Base-by-base conservation (phyloP, 1,284 basidiomycete genomes). In the Naganishia albida region DNA sequence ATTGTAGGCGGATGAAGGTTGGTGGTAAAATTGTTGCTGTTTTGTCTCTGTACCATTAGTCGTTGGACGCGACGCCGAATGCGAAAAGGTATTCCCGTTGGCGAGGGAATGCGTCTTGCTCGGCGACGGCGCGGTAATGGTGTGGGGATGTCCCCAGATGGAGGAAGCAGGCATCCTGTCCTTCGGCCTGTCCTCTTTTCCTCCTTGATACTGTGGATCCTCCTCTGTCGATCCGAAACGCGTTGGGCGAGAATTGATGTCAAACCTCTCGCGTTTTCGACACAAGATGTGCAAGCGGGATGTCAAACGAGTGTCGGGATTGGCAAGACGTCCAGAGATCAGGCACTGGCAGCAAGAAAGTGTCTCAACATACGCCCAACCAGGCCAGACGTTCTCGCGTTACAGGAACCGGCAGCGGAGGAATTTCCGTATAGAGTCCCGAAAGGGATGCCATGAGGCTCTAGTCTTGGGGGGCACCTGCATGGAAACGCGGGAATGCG, bases 61-160 rank as follows among this genome's bases (percentile, higher is more conserved):
- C 8, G 54, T 56, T n/a, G 54, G 39, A 39, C 30, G 46, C 39
- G 57, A 25, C 25, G 54, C 20, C 42, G 20, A 18, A 34, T 49
- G 57, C 30, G 46, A 50, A 50, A 60, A 60, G 30, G 46, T 46
- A 13, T 38, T 60, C 23, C 16, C 34, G n/a, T 46, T 59, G n/a
- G 34, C 15, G 23, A 38, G 38, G 46, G 39, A 26, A 18, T 60
- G 38, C 3, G 23, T 16, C 12, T 60, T 48, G 34, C 25, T 48
- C 12, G 57, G 57, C 57, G 57, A 60, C 10, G 57, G 46, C 34
- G 30, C 57, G 7, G 46, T 60, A 0, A 49, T 18, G 20, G 46
- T 48, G n/a, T 60, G 46, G 57, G 57, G 48, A 38, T 60, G 46
- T 39, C 57, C 57, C 57, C 57, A 60, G 34, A 60, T 60, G 13